Base-by-base conservation (phyloP, 2,329 filamentous ascomycete genomes). In the Cladophialophora carrionii region DNA sequence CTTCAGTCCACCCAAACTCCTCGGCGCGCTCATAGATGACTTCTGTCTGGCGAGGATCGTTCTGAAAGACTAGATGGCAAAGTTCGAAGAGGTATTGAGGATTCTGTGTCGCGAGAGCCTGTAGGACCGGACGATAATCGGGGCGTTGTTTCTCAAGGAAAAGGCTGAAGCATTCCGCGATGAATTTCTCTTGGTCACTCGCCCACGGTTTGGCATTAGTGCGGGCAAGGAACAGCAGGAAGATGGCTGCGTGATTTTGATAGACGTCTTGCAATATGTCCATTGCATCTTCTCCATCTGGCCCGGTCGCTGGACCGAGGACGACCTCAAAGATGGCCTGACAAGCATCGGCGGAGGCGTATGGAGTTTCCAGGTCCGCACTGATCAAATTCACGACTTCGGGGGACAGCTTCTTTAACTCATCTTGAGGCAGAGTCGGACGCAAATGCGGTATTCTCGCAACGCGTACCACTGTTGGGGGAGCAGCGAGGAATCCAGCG, bases 71-170 rank as follows among this genome's bases (percentile, higher is more conserved):
- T 65, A 92, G 88, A 49, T 94, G 87, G 37, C 99, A 86, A 64
- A 90, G 87, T 69, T 88, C 86, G 9, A 89, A 88, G 17, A 98
- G 90, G 90, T 92, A 98, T 22, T 89, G 85, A 70, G 88, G 90
- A 74, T 98, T 92, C 74, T 95, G 92, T 71, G 90, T 88, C 93
- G 94, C 98, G 5, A 96, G 80, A 64, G 92, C 93, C 74, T 96
- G 89, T 63, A 99, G 85, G 14, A 96, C 94, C 68, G 97, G 96
- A 70, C 93, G 88, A 75, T 91, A 90, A 62, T 93, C 87, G 4
- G 88, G 84, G 10, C 92, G 87, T 62, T 88, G 85, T 76, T 93
- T 93, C 73, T 88, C 85, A 31, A 97, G 82, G 74, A 96, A 97
- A 10, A 90, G 90, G 58, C 91, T 88, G 72, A 97, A 94, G 24